phyloP scores from a whole-genome alignment of 2,329 filamentous ascomycete genomes.

The Aspergillus japonicus region DNA sequence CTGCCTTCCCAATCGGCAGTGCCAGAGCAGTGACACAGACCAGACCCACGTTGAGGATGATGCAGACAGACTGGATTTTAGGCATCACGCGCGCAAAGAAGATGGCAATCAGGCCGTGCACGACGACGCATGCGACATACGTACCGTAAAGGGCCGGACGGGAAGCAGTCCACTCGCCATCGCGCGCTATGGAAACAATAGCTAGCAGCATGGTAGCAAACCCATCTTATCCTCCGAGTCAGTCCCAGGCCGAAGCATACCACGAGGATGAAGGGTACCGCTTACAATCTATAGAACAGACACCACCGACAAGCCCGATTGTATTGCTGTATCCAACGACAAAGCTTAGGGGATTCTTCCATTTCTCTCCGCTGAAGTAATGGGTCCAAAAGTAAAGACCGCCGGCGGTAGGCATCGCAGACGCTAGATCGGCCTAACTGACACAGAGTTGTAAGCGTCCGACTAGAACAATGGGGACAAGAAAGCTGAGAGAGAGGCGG shows the following conservation, averaged over 20 bases:
- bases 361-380: conserved; percentile 56
- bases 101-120: conserved; percentile 56
- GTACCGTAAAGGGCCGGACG: conserved; percentile 58
- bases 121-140: conserved; percentile 54
- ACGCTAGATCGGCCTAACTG: conserved; percentile 49
- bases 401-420: conserved; percentile 58
- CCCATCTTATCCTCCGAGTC: conserved; percentile 12
- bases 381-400: conserved; percentile 61
- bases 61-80: conserved; percentile 57
- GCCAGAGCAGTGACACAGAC: conserved; percentile 57
- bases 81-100: conserved; percentile 58
- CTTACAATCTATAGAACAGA: conserved; percentile 60
- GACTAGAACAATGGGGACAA: background rate
- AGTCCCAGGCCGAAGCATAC: background rate
- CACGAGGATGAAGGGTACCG: background rate
- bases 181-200: conserved; percentile 56
- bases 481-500: conserved; percentile 19
- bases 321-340: conserved; percentile 62
- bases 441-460: background rate
- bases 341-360: conserved; percentile 57
- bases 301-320: conserved; percentile 57
- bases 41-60: conserved; percentile 54
- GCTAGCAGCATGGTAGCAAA: conserved; percentile 44
- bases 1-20: conserved; percentile 50
- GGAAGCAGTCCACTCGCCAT: conserved; percentile 56